Conservation (phyloP, 352 stramenopile genomes). For the Pythium dissimile region DNA sequence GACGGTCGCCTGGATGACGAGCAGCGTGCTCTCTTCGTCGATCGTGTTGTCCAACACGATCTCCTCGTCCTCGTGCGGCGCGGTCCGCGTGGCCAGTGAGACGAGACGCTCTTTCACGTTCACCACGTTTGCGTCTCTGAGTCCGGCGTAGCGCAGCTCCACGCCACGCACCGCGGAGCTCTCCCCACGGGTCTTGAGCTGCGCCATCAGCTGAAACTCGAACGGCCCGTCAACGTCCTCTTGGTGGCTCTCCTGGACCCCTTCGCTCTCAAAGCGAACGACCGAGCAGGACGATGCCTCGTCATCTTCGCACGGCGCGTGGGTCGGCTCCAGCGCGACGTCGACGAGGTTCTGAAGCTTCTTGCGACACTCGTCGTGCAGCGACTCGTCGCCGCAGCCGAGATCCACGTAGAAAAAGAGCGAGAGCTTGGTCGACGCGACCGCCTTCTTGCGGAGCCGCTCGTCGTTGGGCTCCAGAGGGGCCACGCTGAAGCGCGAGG, state of each 20-base stretch:
- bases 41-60: conserved; percentile 63
- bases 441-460: conserved; percentile 29
- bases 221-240: conserved; percentile 23
- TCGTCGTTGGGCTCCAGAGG: conserved; percentile 46
- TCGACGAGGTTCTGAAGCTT: conserved; percentile 50
- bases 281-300: conserved; percentile 27
- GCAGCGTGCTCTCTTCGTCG: conserved; percentile 58
- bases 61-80: conserved; percentile 33
- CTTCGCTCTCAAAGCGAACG: conserved; percentile 43
- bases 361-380: conserved; percentile 45
- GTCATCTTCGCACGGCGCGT: conserved; percentile 13
- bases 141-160: conserved; percentile 53
- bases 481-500: conserved; percentile 34
- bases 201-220: conserved; percentile 43
- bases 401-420: conserved; percentile 83
- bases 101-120: conserved; percentile 74
- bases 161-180: conserved; percentile 19
- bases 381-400: conserved; percentile 62
- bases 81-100: conserved; percentile 30
- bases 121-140: conserved; percentile 58
- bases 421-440: conserved; percentile 55
- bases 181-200: conserved; percentile 37
- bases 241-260: conserved; percentile 3
- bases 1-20: conserved; percentile 71
- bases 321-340: conserved; percentile 34